These are phyloP conservation scores for Phaeoacremonium minimum DNA, from an alignment of 2,329 filamentous ascomycete genomes.

Conservation along the genomic window DNA sequence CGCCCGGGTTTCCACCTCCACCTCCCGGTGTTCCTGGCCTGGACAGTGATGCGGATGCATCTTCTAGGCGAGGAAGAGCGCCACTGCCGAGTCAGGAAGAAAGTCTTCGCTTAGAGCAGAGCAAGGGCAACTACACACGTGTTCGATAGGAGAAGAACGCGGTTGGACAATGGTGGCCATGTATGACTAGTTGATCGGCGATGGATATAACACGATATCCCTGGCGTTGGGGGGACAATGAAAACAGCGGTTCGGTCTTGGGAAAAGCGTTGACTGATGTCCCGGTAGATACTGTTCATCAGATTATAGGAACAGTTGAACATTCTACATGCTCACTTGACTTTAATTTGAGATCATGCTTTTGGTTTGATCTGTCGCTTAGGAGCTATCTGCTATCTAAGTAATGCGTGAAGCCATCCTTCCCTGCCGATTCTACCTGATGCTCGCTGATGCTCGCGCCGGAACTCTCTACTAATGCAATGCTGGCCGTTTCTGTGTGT, in stretches of 20 bases:
- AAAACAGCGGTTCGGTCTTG: too few relatives aligned
- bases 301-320: too few relatives aligned
- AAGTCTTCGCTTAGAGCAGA: conserved; percentile 74
- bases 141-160: conserved; percentile 31
- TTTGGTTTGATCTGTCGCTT: background rate
- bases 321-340: too few relatives aligned
- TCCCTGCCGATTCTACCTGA: too few relatives aligned
- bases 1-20: conserved; percentile 20
- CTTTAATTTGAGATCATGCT: too few relatives aligned
- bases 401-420: background rate
- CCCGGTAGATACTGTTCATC: too few relatives aligned
- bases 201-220: conserved; percentile 1
- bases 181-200: too few relatives aligned
- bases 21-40: conserved; percentile 24
- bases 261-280: background rate
- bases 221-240: background rate
- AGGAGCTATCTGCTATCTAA: background rate
- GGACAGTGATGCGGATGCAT: conserved; percentile 27
- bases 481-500: background rate
- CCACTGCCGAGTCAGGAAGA: conserved; percentile 82
- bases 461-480: background rate
- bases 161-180: too few relatives aligned
- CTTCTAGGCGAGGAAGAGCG: conserved; percentile 52
- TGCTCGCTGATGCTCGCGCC: background rate
- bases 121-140: conserved; percentile 56